Evolutionary conservation across 1,284 basidiomycete genomes (phyloP).

Genomic region (Farysia itapuensis): DNA sequence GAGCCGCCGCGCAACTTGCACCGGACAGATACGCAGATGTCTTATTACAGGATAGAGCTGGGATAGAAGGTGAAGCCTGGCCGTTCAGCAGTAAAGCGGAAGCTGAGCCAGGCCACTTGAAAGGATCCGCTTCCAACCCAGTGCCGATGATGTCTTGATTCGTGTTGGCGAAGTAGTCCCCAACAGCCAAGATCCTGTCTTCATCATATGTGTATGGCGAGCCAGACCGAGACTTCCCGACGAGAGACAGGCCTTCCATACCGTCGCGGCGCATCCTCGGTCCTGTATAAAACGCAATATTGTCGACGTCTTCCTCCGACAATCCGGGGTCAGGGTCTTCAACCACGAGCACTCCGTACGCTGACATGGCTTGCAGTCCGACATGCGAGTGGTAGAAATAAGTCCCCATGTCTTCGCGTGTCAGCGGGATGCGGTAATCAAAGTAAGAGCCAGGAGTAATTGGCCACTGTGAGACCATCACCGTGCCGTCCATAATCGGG

Average conservation of each 20-base stretch:
- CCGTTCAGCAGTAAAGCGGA: slow-evolving; percentile 44
- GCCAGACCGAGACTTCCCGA: not conserved
- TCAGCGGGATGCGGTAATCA: slow-evolving; percentile 35
- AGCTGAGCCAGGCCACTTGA: slow-evolving; percentile 45
- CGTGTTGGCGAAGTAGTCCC: slow-evolving; percentile 34
- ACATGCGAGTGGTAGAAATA: slow-evolving; percentile 50
- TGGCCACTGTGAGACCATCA: slow-evolving; percentile 45
- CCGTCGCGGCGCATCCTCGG: not conserved
- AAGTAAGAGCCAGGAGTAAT: slow-evolving; percentile 26
- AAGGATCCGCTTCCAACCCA: slow-evolving; percentile 29
- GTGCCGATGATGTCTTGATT: slow-evolving; percentile 3
- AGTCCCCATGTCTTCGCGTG: slow-evolving; percentile 14
- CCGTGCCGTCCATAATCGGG: slow-evolving; percentile 48
- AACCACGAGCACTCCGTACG: slow-evolving; percentile 43
- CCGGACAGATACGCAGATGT: not conserved
- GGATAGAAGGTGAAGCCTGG: not conserved
- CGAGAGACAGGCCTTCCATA: not conserved
- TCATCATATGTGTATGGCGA: slow-evolving; percentile 23
- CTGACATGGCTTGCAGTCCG: slow-evolving; percentile 40
- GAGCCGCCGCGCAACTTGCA: slow-evolving; percentile 2
- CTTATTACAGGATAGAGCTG: slow-evolving; percentile 20
- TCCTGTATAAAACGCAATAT: slow-evolving; percentile 2
- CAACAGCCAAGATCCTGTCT: slow-evolving; percentile 30
- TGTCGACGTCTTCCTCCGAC: not conserved
- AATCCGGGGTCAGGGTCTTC: slow-evolving; percentile 11